Conservation (phyloP, 495 filamentous ascomycete species). For the Pyrenula aspistea region DNA sequence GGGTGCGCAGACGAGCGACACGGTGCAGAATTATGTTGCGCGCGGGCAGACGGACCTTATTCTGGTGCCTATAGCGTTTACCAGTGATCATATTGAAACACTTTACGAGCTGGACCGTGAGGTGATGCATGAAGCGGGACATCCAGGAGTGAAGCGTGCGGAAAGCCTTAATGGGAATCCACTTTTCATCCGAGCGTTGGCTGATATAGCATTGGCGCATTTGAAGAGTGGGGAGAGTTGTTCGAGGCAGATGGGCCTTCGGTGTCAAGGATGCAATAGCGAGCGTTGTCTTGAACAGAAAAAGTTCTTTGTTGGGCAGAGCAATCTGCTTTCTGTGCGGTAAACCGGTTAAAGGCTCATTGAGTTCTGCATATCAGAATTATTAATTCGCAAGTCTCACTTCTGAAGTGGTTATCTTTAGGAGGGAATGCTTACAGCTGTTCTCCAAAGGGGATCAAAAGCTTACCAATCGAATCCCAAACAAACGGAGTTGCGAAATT, state of each 20-base stretch:
- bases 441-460: too few species aligned
- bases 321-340: conserved; percentile 7
- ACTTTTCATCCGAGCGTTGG: conserved; percentile 83
- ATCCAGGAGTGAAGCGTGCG: conserved; percentile 68
- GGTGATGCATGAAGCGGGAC: conserved; percentile 81
- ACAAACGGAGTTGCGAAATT: too few species aligned
- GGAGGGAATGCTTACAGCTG: too few species aligned
- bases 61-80: conserved; percentile 94
- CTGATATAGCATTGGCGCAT: conserved; percentile 73
- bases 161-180: conserved; percentile 90
- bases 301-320: conserved; percentile 68
- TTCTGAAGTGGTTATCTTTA: too few species aligned
- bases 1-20: conserved; percentile 81
- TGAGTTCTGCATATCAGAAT: background rate
- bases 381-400: too few species aligned
- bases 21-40: conserved; percentile 78
- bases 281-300: conserved; percentile 85
- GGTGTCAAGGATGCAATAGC: conserved; percentile 90
- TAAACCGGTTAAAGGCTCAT: background rate
- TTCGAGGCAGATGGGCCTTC: conserved; percentile 75
- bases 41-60: conserved; percentile 86
- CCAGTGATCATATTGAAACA: conserved; percentile 97
- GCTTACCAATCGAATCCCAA: too few species aligned
- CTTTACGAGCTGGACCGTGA: conserved; percentile 92
- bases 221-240: conserved; percentile 54